Conservation (phyloP, 2,329 filamentous ascomycete genomes). For the Amauroascus verrucosus region DNA sequence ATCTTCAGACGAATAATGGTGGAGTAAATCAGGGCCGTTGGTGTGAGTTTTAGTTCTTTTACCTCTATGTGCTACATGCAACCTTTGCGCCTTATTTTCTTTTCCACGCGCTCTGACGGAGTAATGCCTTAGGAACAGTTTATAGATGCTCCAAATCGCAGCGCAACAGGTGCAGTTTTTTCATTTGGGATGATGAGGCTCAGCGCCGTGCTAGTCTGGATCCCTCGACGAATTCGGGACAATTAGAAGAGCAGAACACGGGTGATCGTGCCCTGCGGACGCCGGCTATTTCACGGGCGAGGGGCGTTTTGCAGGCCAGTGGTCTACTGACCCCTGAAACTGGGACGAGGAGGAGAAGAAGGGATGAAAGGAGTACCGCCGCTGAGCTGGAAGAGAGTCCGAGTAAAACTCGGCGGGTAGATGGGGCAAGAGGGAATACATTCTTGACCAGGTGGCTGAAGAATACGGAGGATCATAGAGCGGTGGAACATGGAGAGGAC, state of each 20-base stretch:
- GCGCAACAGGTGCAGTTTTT: constrained; percentile 46
- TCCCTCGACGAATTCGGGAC: constrained; percentile 35
- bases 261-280: neutral
- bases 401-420: neutral
- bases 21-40: constrained; percentile 47
- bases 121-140: constrained; percentile 26
- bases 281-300: neutral
- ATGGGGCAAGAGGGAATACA: neutral
- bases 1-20: constrained; percentile 49
- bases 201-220: constrained; percentile 43
- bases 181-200: constrained; percentile 52
- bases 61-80: neutral
- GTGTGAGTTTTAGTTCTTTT: constrained; percentile 31
- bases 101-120: too few species aligned
- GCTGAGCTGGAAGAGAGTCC: neutral
- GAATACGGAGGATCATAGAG: neutral
- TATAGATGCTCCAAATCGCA: constrained; percentile 48
- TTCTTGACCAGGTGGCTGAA: neutral
- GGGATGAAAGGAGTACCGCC: neutral
- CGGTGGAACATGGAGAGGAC: neutral
- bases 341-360: neutral
- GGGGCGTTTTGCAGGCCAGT: neutral
- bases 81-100: neutral
- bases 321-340: constrained; percentile 5
- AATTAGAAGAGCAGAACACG: neutral